Evolutionary conservation across 345 rosid genomes (phyloP).

Genomic region (Corchorus capsularis): DNA sequence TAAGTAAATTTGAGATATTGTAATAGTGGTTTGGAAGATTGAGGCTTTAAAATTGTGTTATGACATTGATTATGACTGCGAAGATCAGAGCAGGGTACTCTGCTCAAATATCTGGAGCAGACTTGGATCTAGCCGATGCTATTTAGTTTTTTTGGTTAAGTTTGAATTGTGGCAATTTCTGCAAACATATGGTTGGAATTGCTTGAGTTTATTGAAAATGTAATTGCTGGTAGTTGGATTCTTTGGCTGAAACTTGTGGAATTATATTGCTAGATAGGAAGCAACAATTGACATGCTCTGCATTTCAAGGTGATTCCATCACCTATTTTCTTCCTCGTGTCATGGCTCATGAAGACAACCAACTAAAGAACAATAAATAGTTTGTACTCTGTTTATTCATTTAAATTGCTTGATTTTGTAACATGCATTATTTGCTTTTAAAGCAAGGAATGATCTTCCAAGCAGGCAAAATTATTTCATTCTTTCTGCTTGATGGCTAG

Average conservation of each 20-base stretch:
- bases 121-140: neutral
- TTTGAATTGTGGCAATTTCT: neutral
- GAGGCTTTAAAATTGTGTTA: neutral
- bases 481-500: neutral
- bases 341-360: neutral
- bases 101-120: neutral
- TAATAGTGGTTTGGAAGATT: neutral
- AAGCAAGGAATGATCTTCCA: neutral
- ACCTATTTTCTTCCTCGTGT: slow-evolving; percentile 10
- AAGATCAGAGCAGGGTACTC: neutral
- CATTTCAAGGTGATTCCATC: slow-evolving; percentile 21
- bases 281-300: slow-evolving; percentile 22
- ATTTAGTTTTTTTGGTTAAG: neutral
- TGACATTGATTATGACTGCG: neutral
- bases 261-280: slow-evolving; percentile 21
- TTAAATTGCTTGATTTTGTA: neutral
- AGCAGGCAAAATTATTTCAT: slow-evolving; percentile 3
- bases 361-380: neutral
- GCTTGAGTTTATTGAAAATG: slow-evolving; percentile 9
- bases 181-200: slow-evolving; percentile 8
- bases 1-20: neutral
- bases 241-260: slow-evolving; percentile 14
- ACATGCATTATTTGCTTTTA: neutral
- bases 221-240: slow-evolving; percentile 19
- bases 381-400: neutral